phyloP scores from a whole-genome alignment of 2,329 filamentous ascomycete genomes.

The Scorias spongiosa region DNA sequence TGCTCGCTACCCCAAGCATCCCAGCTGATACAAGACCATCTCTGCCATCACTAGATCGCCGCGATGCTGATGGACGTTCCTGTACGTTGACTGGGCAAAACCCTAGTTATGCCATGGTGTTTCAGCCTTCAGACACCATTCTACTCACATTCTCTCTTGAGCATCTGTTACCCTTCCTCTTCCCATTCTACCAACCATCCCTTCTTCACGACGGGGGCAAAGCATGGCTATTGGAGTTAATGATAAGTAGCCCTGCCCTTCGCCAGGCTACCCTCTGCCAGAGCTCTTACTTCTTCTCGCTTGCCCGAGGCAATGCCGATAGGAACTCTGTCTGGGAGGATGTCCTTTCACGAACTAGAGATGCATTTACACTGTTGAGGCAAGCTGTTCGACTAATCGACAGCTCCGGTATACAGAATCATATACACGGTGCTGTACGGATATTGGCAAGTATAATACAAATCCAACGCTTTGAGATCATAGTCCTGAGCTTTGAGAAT shows the following conservation, averaged over 20 bases:
- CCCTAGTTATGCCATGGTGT: too few species aligned
- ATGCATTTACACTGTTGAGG: not conserved
- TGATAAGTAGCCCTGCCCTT: conserved; percentile 42
- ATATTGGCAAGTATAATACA: conserved; percentile 38
- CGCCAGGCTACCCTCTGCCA: conserved; percentile 43
- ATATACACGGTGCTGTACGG: conserved; percentile 2
- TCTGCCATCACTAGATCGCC: too few species aligned
- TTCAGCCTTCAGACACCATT: not conserved
- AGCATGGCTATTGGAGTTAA: conserved; percentile 43
- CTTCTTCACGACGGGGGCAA: conserved; percentile 39
- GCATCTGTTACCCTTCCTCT: conserved; percentile 46
- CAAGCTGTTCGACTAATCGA: not conserved
- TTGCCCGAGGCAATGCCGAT: not conserved
- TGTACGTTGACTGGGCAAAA: too few species aligned
- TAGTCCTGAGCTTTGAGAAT: conserved; percentile 31
- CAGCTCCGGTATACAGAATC: not conserved
- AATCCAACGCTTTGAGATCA: conserved; percentile 39
- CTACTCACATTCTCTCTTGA: conserved; percentile 44
- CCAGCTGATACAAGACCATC: too few species aligned
- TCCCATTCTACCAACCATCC: conserved; percentile 46
- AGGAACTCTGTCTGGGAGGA: not conserved
- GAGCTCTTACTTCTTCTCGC: conserved; percentile 37
- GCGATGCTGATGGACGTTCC: too few species aligned
- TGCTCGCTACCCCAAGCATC: too few species aligned
- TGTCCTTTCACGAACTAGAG: not conserved